phyloP scores from a whole-genome alignment of 257 asterid genomes.

The Handroanthus guayacan region DNA sequence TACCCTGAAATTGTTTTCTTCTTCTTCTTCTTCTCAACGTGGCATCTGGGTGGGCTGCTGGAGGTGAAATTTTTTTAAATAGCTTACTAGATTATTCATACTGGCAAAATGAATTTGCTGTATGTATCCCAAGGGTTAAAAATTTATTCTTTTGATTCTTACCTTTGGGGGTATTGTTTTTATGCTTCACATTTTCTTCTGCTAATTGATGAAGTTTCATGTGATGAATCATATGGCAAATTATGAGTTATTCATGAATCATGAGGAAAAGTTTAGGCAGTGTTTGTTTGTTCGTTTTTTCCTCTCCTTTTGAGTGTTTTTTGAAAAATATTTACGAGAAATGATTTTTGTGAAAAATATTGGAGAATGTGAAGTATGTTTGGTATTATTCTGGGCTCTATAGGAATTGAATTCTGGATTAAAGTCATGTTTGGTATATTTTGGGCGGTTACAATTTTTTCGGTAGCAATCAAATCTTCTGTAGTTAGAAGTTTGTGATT shows the following conservation, averaged over 20 bases:
- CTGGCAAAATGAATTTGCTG: neutral
- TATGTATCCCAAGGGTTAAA: neutral
- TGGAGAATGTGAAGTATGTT: too few species aligned
- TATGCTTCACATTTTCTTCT: neutral
- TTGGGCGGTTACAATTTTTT: too few species aligned
- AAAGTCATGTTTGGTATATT: too few species aligned
- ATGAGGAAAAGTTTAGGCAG: neutral
- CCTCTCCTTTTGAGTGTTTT: neutral
- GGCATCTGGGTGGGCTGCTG: constrained; percentile 5
- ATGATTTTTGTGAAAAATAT: neutral
- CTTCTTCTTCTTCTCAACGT: neutral
- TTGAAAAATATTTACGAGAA: neutral
- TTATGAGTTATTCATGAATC: neutral
- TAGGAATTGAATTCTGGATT: too few species aligned
- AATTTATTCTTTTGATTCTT: constrained; percentile 4
- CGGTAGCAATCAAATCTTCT: too few species aligned
- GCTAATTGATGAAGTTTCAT: neutral
- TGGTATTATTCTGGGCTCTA: too few species aligned
- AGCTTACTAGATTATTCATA: constrained; percentile 21
- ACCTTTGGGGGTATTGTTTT: neutral
- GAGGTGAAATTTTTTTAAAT: constrained; percentile 30
- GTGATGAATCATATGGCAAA: neutral
- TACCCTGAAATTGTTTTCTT: neutral
- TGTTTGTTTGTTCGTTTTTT: neutral
- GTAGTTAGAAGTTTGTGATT: too few species aligned